Base-by-base conservation (phyloP, 129 eudicot genomes). In the Mikania micrantha region DNA sequence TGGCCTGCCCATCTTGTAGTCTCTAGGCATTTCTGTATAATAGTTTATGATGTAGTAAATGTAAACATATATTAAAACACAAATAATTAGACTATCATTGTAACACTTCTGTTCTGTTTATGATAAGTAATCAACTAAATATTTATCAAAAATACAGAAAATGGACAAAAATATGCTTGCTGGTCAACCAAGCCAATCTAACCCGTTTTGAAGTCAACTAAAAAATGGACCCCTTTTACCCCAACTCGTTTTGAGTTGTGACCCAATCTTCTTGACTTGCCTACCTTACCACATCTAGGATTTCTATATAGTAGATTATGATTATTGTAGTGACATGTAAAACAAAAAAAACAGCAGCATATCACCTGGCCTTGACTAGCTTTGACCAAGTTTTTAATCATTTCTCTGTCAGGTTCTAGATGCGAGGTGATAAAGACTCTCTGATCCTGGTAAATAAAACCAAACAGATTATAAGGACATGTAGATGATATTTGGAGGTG, bases 331-430 rank as follows among this genome's bases (percentile, higher is more conserved):
- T 67, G 16, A 38, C 5, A 59, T 12, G 41, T 32, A 29, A 13
- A 59, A n/a, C n/a, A n/a, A 31, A 52, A 35, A 40, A 39, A 7
- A 54, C 66, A 62, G 47, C 70, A 69, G 66, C 53, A 70, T 52
- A 44, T 20, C 71, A 92, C 96, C 98, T 86, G 70, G 61, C 98
- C 96, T 13, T 74, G 84, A 73, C 84, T 91, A 47, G 84, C 87
- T 78, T 72, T 84, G 75, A 88, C 90, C 82, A 92, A 74, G 65
- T 73, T 72, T 59, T 61, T 61, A 61, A 88, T 75, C 65, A 77
- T 67, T 50, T 88, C 95, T 80, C 32, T 66, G 45, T 76, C 76
- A 32, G 98, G 98, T 82, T 88, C 79, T 24, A 83, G 83, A 62
- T 82, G 82, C 47, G 85, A 80, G 31, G 96, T 88, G 35, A 85